Evolutionary conservation across 2,329 filamentous ascomycete genomes (phyloP).

Genomic region (Triangularia setosa): DNA sequence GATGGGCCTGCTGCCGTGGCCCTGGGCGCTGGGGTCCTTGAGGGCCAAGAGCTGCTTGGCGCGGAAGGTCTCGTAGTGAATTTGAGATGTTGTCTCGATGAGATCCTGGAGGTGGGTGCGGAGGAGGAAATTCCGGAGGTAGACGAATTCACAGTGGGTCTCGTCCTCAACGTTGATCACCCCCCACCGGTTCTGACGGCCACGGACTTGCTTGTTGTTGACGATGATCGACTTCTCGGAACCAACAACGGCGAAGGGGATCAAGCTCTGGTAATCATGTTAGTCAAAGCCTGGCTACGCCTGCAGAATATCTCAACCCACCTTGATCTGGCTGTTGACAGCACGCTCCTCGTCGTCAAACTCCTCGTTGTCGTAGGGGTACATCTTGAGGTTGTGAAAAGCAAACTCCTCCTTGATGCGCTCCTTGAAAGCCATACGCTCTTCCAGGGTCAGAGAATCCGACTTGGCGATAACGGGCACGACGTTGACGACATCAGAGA

Average conservation of each 20-base stretch:
- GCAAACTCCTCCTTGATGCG: conserved; percentile 99
- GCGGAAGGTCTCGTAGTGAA: conserved; percentile 99
- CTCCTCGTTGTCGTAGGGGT: conserved; percentile 99
- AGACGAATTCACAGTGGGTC: conserved; percentile 99
- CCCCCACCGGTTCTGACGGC: conserved; percentile 98
- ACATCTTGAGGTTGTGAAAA: conserved; percentile 99
- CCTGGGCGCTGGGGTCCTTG: conserved; percentile 94
- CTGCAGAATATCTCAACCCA: conserved; percentile 38
- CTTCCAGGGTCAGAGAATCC: conserved; percentile 91
- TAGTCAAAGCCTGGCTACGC: conserved; percentile 5
- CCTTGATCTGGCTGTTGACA: conserved; percentile 95
- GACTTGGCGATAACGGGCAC: conserved; percentile 99
- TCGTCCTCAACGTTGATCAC: conserved; percentile 99
- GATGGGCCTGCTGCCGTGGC: conserved; percentile 82
- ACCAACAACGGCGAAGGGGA: conserved; percentile 96
- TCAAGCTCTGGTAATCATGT: conserved; percentile 63
- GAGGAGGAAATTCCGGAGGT: conserved; percentile 96
- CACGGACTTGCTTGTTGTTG: conserved; percentile 94
- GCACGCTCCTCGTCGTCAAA: conserved; percentile 94
- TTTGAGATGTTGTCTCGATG: conserved; percentile 98
- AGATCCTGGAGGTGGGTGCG: conserved; percentile 97
- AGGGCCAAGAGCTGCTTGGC: conserved; percentile 96
- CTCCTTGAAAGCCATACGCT: conserved; percentile 96
- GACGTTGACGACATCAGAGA: conserved; percentile 98
- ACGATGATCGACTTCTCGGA: conserved; percentile 98